Conservation (phyloP, 441 rosid species). For the Pelargonium fulgidum region DNA sequence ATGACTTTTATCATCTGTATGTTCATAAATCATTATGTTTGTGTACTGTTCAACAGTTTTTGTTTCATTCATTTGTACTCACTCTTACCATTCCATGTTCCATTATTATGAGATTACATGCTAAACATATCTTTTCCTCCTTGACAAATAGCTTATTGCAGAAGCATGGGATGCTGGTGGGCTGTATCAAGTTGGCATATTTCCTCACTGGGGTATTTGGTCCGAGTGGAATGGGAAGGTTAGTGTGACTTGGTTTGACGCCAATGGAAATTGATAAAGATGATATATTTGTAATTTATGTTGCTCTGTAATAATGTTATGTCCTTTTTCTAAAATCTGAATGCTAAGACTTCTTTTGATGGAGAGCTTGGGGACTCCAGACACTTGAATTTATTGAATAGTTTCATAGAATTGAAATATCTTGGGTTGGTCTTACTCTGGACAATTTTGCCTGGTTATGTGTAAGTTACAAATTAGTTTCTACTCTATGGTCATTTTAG, state of each 20-base stretch:
- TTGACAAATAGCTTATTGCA: slow-evolving; percentile 67
- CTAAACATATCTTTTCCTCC: slow-evolving; percentile 10
- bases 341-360: not conserved
- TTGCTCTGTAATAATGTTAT: not conserved
- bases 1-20: not conserved
- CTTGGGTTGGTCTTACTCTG: not conserved
- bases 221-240: slow-evolving; percentile 99
- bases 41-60: not conserved
- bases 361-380: not conserved
- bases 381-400: not conserved
- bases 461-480: not conserved
- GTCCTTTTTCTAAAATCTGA: not conserved
- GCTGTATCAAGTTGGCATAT: slow-evolving; percentile 88
- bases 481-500: not conserved
- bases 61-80: slow-evolving; percentile 17
- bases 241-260: slow-evolving; percentile 16
- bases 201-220: slow-evolving; percentile 98
- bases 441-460: not conserved
- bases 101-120: slow-evolving; percentile 11
- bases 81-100: not conserved
- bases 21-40: not conserved
- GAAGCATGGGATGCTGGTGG: slow-evolving; percentile 99
- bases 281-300: not conserved
- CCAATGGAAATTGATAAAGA: not conserved
- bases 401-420: not conserved